A percentile compares a stretch with the other conserved stretches of the same genome.
Conservation (phyloP, 495 filamentous ascomycete genomes). For the Bombardia bombarda region DNA sequence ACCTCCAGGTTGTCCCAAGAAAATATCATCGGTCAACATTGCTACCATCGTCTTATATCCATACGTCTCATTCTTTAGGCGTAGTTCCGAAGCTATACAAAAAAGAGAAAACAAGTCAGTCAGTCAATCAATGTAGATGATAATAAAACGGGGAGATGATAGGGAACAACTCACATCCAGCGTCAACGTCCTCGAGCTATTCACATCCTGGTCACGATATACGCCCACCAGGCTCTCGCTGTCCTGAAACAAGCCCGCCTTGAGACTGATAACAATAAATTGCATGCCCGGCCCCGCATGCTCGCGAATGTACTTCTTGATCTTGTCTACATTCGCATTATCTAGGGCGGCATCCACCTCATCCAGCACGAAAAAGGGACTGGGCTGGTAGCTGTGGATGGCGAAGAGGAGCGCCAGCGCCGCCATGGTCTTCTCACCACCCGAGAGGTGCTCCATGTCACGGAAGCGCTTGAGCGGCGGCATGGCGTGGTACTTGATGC, state of each 20-base stretch:
- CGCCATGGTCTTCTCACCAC: slow-evolving; percentile 98
- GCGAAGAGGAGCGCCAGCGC: slow-evolving; percentile 92
- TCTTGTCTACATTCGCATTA: slow-evolving; percentile 90
- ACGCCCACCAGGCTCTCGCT: slow-evolving; percentile 92
- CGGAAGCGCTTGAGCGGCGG: slow-evolving; percentile 96
- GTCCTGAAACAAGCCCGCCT: slow-evolving; percentile 87
- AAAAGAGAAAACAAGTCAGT: background rate
- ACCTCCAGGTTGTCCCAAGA: no score
- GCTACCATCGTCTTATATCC: no score
- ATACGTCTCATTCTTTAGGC: background rate
- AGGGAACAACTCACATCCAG: slow-evolving; percentile 68
- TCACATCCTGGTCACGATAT: slow-evolving; percentile 87
- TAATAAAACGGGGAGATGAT: background rate
- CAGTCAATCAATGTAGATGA: background rate
- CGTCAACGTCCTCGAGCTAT: slow-evolving; percentile 80
- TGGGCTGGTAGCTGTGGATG: slow-evolving; percentile 89
- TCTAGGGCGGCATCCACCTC: slow-evolving; percentile 97
- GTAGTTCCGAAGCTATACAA: background rate
- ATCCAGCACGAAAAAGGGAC: slow-evolving; percentile 95
- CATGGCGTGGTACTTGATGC: slow-evolving; percentile 98
- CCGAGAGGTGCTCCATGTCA: slow-evolving; percentile 97
- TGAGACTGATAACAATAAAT: slow-evolving; percentile 95
- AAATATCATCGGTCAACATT: no score
- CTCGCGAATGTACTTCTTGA: slow-evolving; percentile 88
- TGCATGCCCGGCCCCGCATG: slow-evolving; percentile 97